Evolutionary conservation across 2,329 filamentous ascomycete genomes (phyloP), one percentile per base, ranked within the genome.

Genomic region (Xylaria sp.): DNA sequence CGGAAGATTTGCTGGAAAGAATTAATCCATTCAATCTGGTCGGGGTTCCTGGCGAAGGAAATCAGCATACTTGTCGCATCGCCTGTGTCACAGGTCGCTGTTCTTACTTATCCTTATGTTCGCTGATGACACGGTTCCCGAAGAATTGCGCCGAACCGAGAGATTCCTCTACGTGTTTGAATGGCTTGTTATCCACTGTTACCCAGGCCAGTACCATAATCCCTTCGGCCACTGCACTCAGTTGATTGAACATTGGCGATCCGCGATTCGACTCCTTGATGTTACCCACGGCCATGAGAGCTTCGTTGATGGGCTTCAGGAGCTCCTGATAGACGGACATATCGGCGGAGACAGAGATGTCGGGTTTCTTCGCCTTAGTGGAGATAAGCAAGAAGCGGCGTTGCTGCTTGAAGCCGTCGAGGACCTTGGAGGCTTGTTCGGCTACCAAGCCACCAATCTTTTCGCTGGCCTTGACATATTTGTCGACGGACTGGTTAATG

Each of bases 181-280:
- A 89, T 2, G 95, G 95, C 74, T 92, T 93, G 67, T 81, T 84
- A 55, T 96, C 91, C 51, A 95, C 87, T 0, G 90, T 91, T 61
- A 98, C 91, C 95, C 95, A 99, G 35, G 91, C 92, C 61, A 99
- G 82, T 40, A 93, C 89, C 73, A 92, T 90, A 69, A 97, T 94
- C 68, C 94, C 94, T 74, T 98, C 94, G 0, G 92, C 89, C 31
- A 98, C 92, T 69, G 94, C 89, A 73, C 90, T 92, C 51, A 99
- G 81, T 69, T 97, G 92, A 70, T 91, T 90, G 74, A 92, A 92
- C 69, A 91, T 81, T 1, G 89, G 84, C 1, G 90, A 89, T 8
- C 86, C 87, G 45, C 93, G 87, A 77, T 96, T 96, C 61, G 84
- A 84, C 71, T 97, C 93, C 76, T 92, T 90, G 72, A 97, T 86